These are phyloP conservation scores for Pisolithus marmoratus DNA, from an alignment of 768 basidiomycete genomes.

Conservation along the genomic window DNA sequence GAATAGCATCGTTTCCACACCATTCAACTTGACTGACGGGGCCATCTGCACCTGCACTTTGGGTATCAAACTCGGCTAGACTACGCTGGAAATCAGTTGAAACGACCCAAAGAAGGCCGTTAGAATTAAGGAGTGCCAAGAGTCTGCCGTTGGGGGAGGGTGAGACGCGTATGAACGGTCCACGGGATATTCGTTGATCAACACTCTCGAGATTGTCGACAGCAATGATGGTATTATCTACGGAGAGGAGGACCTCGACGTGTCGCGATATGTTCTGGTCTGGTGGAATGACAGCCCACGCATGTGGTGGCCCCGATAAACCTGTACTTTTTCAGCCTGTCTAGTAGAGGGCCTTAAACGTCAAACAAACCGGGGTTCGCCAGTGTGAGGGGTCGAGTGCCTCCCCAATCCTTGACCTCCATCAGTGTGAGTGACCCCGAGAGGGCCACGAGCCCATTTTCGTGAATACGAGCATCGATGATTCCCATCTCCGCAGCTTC, in stretches of 20 bases:
- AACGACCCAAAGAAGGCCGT: constrained; percentile 84
- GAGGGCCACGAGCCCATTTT: constrained; percentile 81
- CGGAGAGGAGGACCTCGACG: constrained; percentile 81
- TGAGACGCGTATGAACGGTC: constrained; percentile 82
- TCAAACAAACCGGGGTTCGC: constrained; percentile 63
- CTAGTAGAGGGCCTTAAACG: constrained; percentile 4
- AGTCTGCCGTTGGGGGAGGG: constrained; percentile 95
- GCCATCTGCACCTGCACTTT: constrained; percentile 49
- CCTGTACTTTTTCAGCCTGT: constrained; percentile 34
- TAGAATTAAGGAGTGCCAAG: constrained; percentile 73
- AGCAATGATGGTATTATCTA: constrained; percentile 71
- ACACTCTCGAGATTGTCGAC: constrained; percentile 86
- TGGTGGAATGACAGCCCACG: constrained; percentile 88
- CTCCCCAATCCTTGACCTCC: constrained; percentile 89
- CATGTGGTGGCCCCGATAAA: constrained; percentile 69
- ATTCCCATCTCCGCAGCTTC: constrained; percentile 82
- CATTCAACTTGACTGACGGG: constrained; percentile 74
- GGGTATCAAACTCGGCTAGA: constrained; percentile 82
- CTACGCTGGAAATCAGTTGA: constrained; percentile 88
- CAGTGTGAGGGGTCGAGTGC: constrained; percentile 63
- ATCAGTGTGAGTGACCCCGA: constrained; percentile 69
- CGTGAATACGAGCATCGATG: constrained; percentile 80
- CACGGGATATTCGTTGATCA: constrained; percentile 83
- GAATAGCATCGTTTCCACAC: constrained; percentile 95
- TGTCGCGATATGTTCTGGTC: constrained; percentile 87